These are phyloP conservation scores for Orbilia oligospora DNA, from an alignment of 2,329 filamentous ascomycete genomes.

Conservation along the genomic window DNA sequence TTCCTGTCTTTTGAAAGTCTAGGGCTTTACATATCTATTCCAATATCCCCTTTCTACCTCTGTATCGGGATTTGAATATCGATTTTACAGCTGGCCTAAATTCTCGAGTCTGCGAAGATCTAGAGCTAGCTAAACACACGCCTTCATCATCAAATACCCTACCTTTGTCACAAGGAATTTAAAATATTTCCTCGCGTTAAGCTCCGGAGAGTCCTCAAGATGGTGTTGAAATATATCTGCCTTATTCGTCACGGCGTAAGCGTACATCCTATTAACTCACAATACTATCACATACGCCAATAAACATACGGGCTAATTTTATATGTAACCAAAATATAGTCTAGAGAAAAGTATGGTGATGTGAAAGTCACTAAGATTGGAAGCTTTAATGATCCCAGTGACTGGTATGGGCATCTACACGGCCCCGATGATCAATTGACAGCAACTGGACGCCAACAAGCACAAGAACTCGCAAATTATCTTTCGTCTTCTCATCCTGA, in stretches of 20 bases:
- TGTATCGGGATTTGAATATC: no score
- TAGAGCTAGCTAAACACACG: no score
- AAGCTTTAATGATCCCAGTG: background rate
- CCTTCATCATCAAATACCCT: no score
- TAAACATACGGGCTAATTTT: background rate
- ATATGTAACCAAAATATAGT: conserved; percentile 23
- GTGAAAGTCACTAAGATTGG: background rate
- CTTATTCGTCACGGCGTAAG: conserved; percentile 17
- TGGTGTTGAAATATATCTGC: conserved; percentile 37
- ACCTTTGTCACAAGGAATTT: no score
- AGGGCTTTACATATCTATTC: no score
- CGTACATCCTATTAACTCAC: no score
- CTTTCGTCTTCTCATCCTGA: background rate
- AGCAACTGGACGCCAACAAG: conserved; percentile 3
- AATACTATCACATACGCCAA: background rate
- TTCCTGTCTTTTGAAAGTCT: no score
- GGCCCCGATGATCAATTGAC: conserved; percentile 18
- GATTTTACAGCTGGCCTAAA: no score
- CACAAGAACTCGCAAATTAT: conserved; percentile 24
- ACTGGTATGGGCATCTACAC: background rate
- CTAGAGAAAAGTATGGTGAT: conserved; percentile 14
- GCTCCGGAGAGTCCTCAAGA: background rate
- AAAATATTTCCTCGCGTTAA: no score
- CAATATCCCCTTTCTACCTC: no score
- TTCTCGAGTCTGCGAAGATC: no score